Conservation (phyloP, 1,139 yeast genomes). For the Pichia sp. region DNA sequence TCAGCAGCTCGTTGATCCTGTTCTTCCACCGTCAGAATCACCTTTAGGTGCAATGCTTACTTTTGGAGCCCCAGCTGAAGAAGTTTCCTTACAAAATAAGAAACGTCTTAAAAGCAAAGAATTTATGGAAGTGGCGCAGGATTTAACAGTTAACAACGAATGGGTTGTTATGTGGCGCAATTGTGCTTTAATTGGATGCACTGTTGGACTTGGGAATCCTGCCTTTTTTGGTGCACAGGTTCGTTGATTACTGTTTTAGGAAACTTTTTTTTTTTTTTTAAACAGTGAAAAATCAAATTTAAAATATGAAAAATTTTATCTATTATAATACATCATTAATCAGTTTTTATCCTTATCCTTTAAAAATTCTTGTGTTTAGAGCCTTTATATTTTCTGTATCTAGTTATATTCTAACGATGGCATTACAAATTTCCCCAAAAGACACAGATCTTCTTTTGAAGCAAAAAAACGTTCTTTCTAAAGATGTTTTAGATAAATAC, state of each 20-base stretch:
- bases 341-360: neutral
- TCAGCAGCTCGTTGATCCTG: constrained; percentile 26
- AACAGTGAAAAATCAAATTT: too few species aligned
- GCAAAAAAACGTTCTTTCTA: constrained; percentile 64
- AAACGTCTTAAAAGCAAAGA: constrained; percentile 33
- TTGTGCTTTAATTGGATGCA: neutral
- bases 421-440: constrained; percentile 28
- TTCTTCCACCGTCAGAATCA: constrained; percentile 27
- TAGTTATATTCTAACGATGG: constrained; percentile 15
- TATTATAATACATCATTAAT: constrained; percentile 1
- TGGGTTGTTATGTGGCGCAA: constrained; percentile 6
- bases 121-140: constrained; percentile 33
- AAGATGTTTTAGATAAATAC: constrained; percentile 67
- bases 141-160: constrained; percentile 19
- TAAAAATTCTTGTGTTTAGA: too few species aligned
- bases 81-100: constrained; percentile 16
- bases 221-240: constrained; percentile 9
- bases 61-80: neutral
- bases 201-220: neutral
- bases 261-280: constrained; percentile 1
- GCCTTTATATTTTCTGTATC: neutral
- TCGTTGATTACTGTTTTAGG: neutral
- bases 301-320: constrained; percentile 1
- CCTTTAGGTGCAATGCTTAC: constrained; percentile 20
- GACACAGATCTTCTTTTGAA: constrained; percentile 71